These are phyloP conservation scores for Amanita subjunquillea DNA, from an alignment of 768 basidiomycete genomes.

Conservation along the genomic window DNA sequence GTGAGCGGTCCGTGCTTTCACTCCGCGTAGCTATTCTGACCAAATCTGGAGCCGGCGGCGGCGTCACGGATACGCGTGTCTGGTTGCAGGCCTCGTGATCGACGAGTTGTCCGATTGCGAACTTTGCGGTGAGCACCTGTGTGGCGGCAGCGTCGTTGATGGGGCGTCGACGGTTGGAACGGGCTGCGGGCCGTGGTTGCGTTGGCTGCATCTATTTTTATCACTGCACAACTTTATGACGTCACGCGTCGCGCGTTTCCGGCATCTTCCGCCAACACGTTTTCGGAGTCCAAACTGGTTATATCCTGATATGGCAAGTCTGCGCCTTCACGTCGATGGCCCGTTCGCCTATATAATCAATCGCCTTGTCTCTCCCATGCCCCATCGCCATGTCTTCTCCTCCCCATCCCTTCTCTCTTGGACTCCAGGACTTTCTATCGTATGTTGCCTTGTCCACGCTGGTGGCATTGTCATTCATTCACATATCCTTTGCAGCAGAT, in stretches of 20 bases:
- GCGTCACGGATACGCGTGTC: background rate
- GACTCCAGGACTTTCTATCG: background rate
- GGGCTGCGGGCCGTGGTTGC: background rate
- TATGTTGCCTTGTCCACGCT: background rate
- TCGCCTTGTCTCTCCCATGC: background rate
- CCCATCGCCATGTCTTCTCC: background rate
- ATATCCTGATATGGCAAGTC: background rate
- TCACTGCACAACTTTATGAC: background rate
- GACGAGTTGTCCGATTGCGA: background rate
- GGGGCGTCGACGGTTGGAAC: background rate
- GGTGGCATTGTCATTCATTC: background rate
- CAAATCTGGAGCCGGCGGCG: background rate
- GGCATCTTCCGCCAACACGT: constrained; percentile 3
- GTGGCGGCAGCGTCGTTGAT: background rate
- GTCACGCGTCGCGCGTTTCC: background rate
- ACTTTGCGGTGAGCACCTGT: background rate
- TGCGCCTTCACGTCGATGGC: background rate
- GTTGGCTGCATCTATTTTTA: background rate
- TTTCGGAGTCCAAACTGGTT: background rate
- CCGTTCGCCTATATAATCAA: background rate
- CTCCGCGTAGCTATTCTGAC: background rate
- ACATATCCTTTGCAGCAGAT: background rate
- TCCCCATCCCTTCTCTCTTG: too few species aligned
- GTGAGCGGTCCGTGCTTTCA: background rate
- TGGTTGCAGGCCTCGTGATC: background rate